phyloP scores from a whole-genome alignment of 768 basidiomycete genomes.

The Austroboletus eburneus region DNA sequence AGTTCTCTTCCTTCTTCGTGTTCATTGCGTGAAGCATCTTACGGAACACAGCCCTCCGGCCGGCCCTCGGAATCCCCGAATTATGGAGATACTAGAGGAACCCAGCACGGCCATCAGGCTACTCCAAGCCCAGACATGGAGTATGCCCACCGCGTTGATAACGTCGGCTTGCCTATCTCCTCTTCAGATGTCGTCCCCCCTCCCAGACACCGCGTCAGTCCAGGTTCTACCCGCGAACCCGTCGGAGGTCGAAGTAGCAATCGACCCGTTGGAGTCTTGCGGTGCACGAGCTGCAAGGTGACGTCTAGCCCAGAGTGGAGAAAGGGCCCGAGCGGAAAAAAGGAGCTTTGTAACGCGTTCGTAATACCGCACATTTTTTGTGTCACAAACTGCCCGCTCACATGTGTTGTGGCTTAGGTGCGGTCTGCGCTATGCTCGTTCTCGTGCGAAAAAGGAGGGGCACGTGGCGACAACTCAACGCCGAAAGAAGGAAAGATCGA shows the following conservation, averaged over 20 bases:
- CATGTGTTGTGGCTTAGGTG: slow-evolving; percentile 47
- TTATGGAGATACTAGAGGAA: slow-evolving; percentile 25
- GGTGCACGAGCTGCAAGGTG: slow-evolving; percentile 77
- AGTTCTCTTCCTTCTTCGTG: slow-evolving; percentile 23
- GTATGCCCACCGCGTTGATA: slow-evolving; percentile 34
- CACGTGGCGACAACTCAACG: slow-evolving; percentile 47
- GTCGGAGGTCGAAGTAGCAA: slow-evolving; percentile 44
- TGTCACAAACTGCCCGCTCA: slow-evolving; percentile 16
- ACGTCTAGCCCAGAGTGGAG: slow-evolving; percentile 88
- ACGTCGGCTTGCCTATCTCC: slow-evolving; percentile 22
- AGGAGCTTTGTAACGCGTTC: slow-evolving; percentile 91
- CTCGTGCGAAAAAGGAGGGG: slow-evolving; percentile 85
- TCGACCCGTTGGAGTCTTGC: slow-evolving; percentile 66
- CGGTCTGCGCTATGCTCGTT: slow-evolving; percentile 81
- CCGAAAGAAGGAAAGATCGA: slow-evolving; percentile 56
- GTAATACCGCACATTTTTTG: slow-evolving; percentile 32
- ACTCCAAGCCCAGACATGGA: slow-evolving; percentile 36
- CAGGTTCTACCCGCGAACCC: slow-evolving; percentile 46
- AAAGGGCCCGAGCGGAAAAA: slow-evolving; percentile 86
- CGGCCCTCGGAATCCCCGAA: slow-evolving; percentile 37
- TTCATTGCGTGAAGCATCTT: slow-evolving; percentile 28
- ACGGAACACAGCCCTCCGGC: slow-evolving; percentile 28
- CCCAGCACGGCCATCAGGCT: slow-evolving; percentile 37
- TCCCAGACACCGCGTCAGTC: slow-evolving; percentile 52
- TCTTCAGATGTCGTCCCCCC: slow-evolving; percentile 49